Evolutionary conservation across 208 protist genomes (phyloP), one percentile per base, ranked within the genome.

Genomic region (Wallacemonas sp.): DNA sequence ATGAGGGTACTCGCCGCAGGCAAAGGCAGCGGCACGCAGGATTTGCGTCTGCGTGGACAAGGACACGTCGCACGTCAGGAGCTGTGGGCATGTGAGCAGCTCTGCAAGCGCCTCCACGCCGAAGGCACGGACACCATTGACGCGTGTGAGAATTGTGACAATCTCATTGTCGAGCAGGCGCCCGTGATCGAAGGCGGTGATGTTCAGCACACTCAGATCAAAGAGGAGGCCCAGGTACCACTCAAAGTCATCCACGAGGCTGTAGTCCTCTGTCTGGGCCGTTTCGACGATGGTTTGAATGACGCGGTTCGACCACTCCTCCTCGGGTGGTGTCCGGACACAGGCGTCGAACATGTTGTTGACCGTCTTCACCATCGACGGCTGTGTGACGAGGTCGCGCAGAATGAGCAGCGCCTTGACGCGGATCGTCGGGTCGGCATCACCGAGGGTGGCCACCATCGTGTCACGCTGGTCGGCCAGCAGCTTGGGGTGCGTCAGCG

Each of bases 201-300:
- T 57, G 59, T 81, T 74, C 36, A 87, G 39, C 29, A 94, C 77
- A 48, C 94, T 79, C 26, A 99, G 74, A 31, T 97, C 84, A 0
- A 98, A 67, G 28, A 99, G 81, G 7, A 98, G 84, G n/a, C 78
- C 65, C 1, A 98, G 66, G 63, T 99, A 99, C 98, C 98, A 99
- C 80, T 99, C 97, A 81, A 99, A 99, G 65, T 99, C 94, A 22
- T 93, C 76, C 4, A 99, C 81, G 67, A 90, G 79, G 18, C 57
- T 76, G 65, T 98, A 98, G 70, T 98, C 94, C 54, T 95, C 79
- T 16, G 77, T 86, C 23, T 80, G 78, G 14, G 81, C 84, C 48
- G 86, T 92, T 28, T 84, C 73, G 57, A 98, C 85, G 22, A 98
- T 83, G 57, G 90, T 89, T 22, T 45, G n/a, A 32, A 99, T 88